Conservation (phyloP, 2,329 filamentous ascomycete genomes). For the Xylaria sp. region DNA sequence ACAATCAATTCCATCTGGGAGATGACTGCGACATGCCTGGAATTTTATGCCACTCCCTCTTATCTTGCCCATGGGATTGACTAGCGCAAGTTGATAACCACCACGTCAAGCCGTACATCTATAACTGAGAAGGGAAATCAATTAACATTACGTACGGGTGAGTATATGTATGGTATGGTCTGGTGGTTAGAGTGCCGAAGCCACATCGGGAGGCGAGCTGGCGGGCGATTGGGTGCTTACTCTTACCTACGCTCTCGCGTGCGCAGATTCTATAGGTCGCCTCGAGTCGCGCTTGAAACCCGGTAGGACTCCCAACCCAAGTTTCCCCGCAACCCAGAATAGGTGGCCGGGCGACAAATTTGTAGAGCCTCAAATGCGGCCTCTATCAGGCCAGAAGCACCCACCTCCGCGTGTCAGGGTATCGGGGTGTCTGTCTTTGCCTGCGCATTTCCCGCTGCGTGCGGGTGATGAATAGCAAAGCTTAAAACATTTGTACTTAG, state of each 20-base stretch:
- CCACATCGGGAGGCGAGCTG: neutral
- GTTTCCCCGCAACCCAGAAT: neutral
- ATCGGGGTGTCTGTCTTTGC: neutral
- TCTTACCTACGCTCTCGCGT: neutral
- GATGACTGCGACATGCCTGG: no score
- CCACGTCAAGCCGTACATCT: no score
- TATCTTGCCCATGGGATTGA: no score
- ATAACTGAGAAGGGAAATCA: no score
- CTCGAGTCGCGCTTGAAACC: slow-evolving; percentile 3
- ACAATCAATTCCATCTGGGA: no score
- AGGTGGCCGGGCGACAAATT: slow-evolving; percentile 1
- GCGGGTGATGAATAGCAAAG: neutral
- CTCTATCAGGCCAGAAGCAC: neutral
- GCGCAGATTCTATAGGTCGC: slow-evolving; percentile 16
- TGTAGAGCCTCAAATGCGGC: slow-evolving; percentile 9
- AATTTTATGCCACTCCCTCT: no score
- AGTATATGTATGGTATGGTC: no score
- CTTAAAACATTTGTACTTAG: neutral
- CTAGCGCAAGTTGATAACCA: no score
- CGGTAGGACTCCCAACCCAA: slow-evolving; percentile 5
- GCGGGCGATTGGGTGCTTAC: neutral
- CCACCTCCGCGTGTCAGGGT: neutral
- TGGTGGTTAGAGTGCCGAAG: neutral
- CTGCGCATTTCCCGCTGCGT: neutral
- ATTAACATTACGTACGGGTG: no score